A percentile compares a stretch with the other conserved stretches of the same genome.
These are phyloP conservation scores for Pichia sp. DNA, from an alignment of 1,139 yeast genomes.

Conservation along the genomic window DNA sequence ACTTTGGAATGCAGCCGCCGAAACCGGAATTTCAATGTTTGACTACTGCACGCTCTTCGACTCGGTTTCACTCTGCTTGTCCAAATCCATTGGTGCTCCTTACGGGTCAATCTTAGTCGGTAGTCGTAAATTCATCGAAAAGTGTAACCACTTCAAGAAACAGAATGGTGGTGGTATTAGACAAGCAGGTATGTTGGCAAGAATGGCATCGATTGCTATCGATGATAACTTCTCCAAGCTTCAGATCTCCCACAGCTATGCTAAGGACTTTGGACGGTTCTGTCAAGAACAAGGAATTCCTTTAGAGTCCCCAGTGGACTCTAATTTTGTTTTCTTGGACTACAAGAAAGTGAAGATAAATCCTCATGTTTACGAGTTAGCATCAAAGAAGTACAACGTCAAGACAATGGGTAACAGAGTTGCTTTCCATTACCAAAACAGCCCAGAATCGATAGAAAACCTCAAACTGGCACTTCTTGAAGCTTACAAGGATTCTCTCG, in stretches of 20 bases:
- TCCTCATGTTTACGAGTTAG: slow-evolving; percentile 47
- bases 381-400: slow-evolving; percentile 53
- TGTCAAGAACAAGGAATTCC: slow-evolving; percentile 52
- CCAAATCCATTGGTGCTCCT: slow-evolving; percentile 93
- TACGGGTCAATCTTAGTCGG: slow-evolving; percentile 89
- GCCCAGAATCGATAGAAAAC: slow-evolving; percentile 60
- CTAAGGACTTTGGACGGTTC: slow-evolving; percentile 61
- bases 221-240: slow-evolving; percentile 66
- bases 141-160: slow-evolving; percentile 83
- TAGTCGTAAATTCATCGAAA: slow-evolving; percentile 51
- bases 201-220: slow-evolving; percentile 77
- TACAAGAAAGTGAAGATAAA: slow-evolving; percentile 55
- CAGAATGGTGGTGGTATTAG: slow-evolving; percentile 95
- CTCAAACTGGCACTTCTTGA: slow-evolving; percentile 59
- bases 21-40: slow-evolving; percentile 60
- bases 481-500: slow-evolving; percentile 45
- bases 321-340: slow-evolving; percentile 83
- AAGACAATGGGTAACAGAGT: slow-evolving; percentile 64
- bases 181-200: slow-evolving; percentile 79
- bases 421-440: slow-evolving; percentile 81
- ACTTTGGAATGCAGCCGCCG: slow-evolving; percentile 83
- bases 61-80: slow-evolving; percentile 81
- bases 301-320: slow-evolving; percentile 73
- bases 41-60: slow-evolving; percentile 82
- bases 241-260: slow-evolving; percentile 56